Base-by-base conservation (phyloP, 371 early-diverging fungal species). In the Haplosporangium sp. region DNA sequence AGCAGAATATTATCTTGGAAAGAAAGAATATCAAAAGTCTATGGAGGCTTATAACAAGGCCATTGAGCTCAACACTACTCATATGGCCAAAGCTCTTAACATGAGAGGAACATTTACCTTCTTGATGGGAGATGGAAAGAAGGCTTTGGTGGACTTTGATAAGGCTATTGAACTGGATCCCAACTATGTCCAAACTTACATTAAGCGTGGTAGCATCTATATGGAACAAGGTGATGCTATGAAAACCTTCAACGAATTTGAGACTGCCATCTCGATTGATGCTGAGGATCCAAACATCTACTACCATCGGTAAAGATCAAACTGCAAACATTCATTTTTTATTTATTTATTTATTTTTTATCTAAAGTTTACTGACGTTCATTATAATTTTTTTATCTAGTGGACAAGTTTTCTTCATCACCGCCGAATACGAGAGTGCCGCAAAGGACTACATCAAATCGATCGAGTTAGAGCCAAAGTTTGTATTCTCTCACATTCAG, bases 401-500 rank as follows among this genome's bases (percentile, higher is more conserved):
- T 38, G 82, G 72, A 19, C 74, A 72, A 75, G 90, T 91, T 63
- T 87, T 88, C 77, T 95, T 94, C 67, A 88, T 95, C 63, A 95
- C 91, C 67, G 89, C 90, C 58, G 92, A 96, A 67, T 92, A 91
- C 73, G 88, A 88, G 42, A 88, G 88, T 9, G 98, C 98, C 9
- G 88, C 93, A 62, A 90, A 91, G 52, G 96, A 97, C 74, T 98
- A 97, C 82, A 86, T 86, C 69, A 90, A 93, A 65, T 92, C 93
- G 45, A 87, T 97, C 47, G 88, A 90, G 53, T 88, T 97, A 40
- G 96, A 97, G 74, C 88, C 90, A 34, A 84, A 89, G 37, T 97
- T 96, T 77, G 93, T 97, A 3, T 96, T 94, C 76, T 94, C 96
- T 4, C 93, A 96, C 77, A 97, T 98, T 76, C 98, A 98, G 85